Percentiles rank a stretch among this genome's conserved stretches.
Conservation (phyloP, 495 filamentous ascomycete species). For the Tuber aestivum region DNA sequence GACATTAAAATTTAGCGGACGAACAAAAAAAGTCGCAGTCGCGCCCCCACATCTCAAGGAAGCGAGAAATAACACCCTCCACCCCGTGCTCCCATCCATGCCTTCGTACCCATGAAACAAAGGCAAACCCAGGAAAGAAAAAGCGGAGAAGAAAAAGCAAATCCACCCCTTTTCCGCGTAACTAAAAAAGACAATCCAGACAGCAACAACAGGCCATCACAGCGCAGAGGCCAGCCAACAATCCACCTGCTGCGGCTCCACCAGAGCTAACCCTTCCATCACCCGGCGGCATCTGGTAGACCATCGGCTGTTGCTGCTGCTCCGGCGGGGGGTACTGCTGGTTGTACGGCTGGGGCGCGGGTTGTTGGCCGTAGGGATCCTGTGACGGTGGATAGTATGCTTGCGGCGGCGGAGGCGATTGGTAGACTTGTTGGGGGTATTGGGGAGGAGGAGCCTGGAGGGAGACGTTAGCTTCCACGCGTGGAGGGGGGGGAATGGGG, state of each 20-base stretch:
- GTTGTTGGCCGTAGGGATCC: background rate
- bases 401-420: background rate
- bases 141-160: background rate
- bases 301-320: background rate
- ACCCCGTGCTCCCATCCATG: background rate
- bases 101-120: background rate
- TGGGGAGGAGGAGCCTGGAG: background rate
- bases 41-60: background rate
- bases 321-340: background rate
- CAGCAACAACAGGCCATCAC: conserved; percentile 46
- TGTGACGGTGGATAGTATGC: background rate
- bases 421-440: background rate
- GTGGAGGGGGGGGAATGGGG: background rate
- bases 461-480: too few relatives aligned
- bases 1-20: background rate
- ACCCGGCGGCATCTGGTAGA: conserved; percentile 13
- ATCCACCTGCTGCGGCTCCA: conserved; percentile 31
- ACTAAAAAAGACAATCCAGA: conserved; percentile 46
- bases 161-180: background rate
- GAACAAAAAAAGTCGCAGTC: background rate
- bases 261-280: conserved; percentile 15
- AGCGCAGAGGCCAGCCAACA: conserved; percentile 43
- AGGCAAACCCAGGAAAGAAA: background rate
- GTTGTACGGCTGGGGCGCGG: background rate
- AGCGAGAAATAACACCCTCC: background rate